phyloP scores from a whole-genome alignment of 2,329 filamentous ascomycete genomes.

The Xylariaceae sp. region DNA sequence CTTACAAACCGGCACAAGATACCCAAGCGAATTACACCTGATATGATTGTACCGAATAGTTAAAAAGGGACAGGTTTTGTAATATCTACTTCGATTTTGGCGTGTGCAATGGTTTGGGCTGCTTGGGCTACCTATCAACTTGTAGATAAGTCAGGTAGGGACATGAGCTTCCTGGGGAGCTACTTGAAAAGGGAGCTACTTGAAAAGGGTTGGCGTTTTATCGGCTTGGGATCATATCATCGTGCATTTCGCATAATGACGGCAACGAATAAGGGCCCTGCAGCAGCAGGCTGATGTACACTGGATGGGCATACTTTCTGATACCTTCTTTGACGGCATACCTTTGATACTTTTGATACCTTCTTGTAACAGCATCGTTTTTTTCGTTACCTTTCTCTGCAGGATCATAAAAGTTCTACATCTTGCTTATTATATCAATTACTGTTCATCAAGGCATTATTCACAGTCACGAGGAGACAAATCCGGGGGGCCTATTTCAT shows the following conservation, averaged over 20 bases:
- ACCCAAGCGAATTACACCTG: slow-evolving; percentile 3
- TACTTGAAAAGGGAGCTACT: not conserved
- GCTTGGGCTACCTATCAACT: not conserved
- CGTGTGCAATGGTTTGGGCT: slow-evolving; percentile 2
- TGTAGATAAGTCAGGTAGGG: slow-evolving; percentile 7
- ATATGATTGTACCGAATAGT: slow-evolving; percentile 2
- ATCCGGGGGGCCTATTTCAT: no score
- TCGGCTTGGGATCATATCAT: slow-evolving; percentile 2
- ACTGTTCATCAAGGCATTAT: not conserved
- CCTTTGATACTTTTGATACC: slow-evolving; percentile 1
- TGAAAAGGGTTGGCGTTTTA: slow-evolving; percentile 11
- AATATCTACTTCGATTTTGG: not conserved
- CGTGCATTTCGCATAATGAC: slow-evolving; percentile 9
- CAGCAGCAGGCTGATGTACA: slow-evolving; percentile 12
- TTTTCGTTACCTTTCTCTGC: not conserved
- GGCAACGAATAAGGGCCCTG: slow-evolving; percentile 13
- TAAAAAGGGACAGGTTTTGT: not conserved
- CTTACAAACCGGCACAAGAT: slow-evolving; percentile 15
- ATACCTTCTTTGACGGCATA: not conserved
- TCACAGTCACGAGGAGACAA: not conserved
- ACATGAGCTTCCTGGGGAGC: not conserved
- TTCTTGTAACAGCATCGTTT: slow-evolving; percentile 2
- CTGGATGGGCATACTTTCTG: slow-evolving; percentile 5
- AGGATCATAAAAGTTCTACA: not conserved
- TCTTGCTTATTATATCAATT: not conserved